phyloP scores from a whole-genome alignment of 2,329 filamentous ascomycete species.

The Geosmithia putterillii region DNA sequence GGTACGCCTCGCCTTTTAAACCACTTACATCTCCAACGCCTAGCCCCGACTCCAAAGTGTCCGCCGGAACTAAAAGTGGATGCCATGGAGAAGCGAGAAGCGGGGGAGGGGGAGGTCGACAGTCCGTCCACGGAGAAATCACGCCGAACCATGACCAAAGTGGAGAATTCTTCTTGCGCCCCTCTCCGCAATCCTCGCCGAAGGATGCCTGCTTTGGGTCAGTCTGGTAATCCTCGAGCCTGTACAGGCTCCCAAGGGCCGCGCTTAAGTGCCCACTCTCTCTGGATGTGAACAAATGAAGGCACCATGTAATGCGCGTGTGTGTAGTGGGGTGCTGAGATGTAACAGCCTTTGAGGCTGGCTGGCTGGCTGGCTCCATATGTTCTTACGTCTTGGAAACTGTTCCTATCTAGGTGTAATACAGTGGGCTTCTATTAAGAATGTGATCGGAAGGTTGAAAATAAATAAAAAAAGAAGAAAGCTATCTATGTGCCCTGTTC shows the following conservation, averaged over 20 bases:
- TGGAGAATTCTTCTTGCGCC: not conserved
- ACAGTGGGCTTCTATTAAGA: not conserved
- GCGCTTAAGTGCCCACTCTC: too few relatives aligned
- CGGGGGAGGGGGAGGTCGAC: not conserved
- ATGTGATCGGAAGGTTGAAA: not conserved
- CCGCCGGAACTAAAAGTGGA: too few relatives aligned
- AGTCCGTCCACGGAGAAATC: not conserved
- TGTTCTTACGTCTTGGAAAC: too few relatives aligned
- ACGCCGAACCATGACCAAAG: not conserved
- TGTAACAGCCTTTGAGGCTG: too few relatives aligned
- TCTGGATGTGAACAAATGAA: too few relatives aligned
- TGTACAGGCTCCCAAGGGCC: not conserved
- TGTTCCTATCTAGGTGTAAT: not conserved
- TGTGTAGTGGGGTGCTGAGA: too few relatives aligned
- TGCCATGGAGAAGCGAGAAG: not conserved
- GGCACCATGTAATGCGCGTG: too few relatives aligned
- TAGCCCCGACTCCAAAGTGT: too few relatives aligned
- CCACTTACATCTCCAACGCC: too few relatives aligned
- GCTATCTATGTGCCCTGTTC: not conserved
- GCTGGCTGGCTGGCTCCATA: too few relatives aligned
- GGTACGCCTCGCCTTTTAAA: not conserved
- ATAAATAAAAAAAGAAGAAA: not conserved
- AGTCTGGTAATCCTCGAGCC: not conserved
- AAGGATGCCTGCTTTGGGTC: not conserved
- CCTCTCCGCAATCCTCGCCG: not conserved